Base-by-base conservation (phyloP, 139 green algal species). In the Tetraselmis striata region DNA sequence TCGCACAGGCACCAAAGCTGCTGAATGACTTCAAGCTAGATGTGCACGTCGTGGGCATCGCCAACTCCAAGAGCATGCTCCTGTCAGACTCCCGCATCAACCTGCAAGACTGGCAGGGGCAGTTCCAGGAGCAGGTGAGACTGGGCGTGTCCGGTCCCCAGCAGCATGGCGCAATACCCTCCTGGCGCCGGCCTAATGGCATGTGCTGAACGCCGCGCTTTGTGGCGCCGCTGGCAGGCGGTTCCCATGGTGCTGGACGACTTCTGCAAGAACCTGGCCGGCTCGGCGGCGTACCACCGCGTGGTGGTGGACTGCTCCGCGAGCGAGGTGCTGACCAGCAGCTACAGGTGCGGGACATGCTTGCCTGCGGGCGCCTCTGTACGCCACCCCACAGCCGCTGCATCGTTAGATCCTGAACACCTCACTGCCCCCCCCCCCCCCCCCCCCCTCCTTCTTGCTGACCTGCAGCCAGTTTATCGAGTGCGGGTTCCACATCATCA, bases 41-140 rank as follows among this genome's bases (percentile, higher is more conserved):
- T 18, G 11, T 67, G 11, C 45, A 67, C 45, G 45, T 67, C 11
- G 45, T 67, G 11, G 91, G 85, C 76, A 90, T 95, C 81, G 59
- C 88, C 2, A 86, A 87, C 32, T 86, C 77, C 30, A 78, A 76
- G 23, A 82, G 84, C 74, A 93, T 94, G 90, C 76, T 92, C 22
- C 77, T 94, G 25, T 74, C 77, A 23, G 80, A 82, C 31, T 81
- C 82, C 23, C 30, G 31, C 32, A 81, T 94, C 0, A 77, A 93
- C 79, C 84, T 94, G 29, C 78, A 83, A 59, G 76, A 29, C 25
- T 94, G 91, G 91, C 29, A 87, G 74, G 82, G 88, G 1, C 45
- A 82, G 26, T 80, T 91, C 31, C 26, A 88, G 1, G 27, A 78
- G 31, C 31, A 82, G 31, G 31, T 67, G 23, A 30, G 76, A 29